Evolutionary conservation across 1,139 yeast species (phyloP).

Genomic region (Debaryomyces coudertii): DNA sequence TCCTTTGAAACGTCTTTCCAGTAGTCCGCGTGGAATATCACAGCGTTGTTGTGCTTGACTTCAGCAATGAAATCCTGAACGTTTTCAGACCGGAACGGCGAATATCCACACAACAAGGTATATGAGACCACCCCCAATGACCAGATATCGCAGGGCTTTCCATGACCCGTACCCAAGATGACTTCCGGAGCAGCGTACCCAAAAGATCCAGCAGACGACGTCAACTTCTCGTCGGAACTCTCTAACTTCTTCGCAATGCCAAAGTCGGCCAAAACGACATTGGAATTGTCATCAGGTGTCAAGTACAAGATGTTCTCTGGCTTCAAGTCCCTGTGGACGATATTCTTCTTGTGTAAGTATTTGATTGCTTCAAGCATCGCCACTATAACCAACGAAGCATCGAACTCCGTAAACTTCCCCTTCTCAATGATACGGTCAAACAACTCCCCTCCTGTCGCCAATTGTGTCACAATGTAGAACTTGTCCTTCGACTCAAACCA

Average conservation of each 20-base stretch:
- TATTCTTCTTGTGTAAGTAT: slow-evolving; percentile 71
- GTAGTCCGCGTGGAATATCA: slow-evolving; percentile 82
- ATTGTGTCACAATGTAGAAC: slow-evolving; percentile 72
- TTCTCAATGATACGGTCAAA: slow-evolving; percentile 78
- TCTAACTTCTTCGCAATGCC: slow-evolving; percentile 83
- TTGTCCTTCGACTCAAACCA: slow-evolving; percentile 88
- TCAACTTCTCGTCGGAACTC: slow-evolving; percentile 63
- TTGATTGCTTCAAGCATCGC: slow-evolving; percentile 75
- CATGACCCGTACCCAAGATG: slow-evolving; percentile 74
- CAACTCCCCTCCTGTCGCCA: slow-evolving; percentile 91
- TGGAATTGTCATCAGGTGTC: slow-evolving; percentile 55
- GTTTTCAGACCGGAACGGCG: slow-evolving; percentile 87
- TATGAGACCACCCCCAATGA: slow-evolving; percentile 89
- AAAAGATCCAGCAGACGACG: slow-evolving; percentile 83
- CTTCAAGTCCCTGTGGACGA: slow-evolving; percentile 89
- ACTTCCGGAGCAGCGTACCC: slow-evolving; percentile 97
- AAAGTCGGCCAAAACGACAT: slow-evolving; percentile 84
- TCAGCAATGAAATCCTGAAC: slow-evolving; percentile 81
- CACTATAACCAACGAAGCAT: slow-evolving; percentile 69
- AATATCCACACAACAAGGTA: slow-evolving; percentile 87
- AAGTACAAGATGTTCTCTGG: slow-evolving; percentile 85
- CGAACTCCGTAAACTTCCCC: slow-evolving; percentile 83
- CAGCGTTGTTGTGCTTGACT: slow-evolving; percentile 67
- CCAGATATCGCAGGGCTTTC: slow-evolving; percentile 93
- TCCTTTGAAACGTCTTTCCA: slow-evolving; percentile 79